Conservation (phyloP, 2,329 filamentous ascomycete species). For the Exophiala viscosa region DNA sequence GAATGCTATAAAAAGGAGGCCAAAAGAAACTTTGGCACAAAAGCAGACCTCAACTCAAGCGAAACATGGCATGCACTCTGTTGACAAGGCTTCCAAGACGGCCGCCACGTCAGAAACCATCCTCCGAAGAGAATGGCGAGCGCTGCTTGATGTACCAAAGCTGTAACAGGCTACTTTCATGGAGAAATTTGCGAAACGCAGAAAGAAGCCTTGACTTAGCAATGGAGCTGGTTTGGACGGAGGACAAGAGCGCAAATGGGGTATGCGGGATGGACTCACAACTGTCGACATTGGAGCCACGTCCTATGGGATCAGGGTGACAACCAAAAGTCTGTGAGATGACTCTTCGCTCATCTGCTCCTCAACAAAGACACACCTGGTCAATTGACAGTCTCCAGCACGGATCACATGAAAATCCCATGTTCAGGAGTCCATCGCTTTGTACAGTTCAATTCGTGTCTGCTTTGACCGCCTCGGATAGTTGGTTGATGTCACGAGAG, state of each 20-base stretch:
- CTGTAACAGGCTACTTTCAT: conserved; percentile 96
- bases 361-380: conserved; percentile 79
- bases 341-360: conserved; percentile 92
- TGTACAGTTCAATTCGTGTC: conserved; percentile 90
- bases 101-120: conserved; percentile 46
- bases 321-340: conserved; percentile 93
- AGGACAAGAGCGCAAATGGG: not conserved
- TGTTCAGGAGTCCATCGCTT: conserved; percentile 93
- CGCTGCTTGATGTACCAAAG: conserved; percentile 89
- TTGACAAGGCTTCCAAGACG: conserved; percentile 83
- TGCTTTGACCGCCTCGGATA: conserved; percentile 91
- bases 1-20: conserved; percentile 59
- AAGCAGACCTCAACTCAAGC: conserved; percentile 95
- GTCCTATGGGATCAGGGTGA: conserved; percentile 90
- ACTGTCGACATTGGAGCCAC: conserved; percentile 87
- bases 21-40: conserved; percentile 26
- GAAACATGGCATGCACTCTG: conserved; percentile 74
- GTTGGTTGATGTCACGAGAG: conserved; percentile 74
- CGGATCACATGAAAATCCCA: conserved; percentile 88
- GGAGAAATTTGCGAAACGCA: conserved; percentile 56
- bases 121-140: conserved; percentile 51
- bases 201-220: conserved; percentile 89
- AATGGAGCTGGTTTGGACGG: conserved; percentile 38
- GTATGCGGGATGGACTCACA: conserved; percentile 62
- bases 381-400: conserved; percentile 83